A percentile compares a stretch with the other conserved stretches of the same genome.
phyloP scores from a whole-genome alignment of 2,329 filamentous ascomycete species.

The Magnaporthiopsis poae region DNA sequence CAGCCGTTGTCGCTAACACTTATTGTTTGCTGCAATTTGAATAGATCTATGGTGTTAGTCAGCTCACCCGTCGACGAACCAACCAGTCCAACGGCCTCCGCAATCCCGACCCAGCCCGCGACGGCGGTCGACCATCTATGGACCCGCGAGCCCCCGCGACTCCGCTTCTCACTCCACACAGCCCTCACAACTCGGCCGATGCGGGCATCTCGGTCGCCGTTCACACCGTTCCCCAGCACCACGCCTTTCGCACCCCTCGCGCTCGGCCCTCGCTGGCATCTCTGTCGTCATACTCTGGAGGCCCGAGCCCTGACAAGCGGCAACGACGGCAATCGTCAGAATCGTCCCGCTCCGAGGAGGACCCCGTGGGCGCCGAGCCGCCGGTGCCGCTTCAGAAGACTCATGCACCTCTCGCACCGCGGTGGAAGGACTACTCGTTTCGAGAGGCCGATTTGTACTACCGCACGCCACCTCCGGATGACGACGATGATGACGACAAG shows the following conservation, averaged over 20 bases:
- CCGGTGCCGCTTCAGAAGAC: constrained; percentile 6
- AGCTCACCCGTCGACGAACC: background rate
- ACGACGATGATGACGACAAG: background rate
- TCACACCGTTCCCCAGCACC: background rate
- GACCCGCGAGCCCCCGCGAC: too few relatives aligned
- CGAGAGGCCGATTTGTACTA: constrained; percentile 28
- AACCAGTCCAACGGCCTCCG: background rate
- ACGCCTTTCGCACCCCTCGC: background rate
- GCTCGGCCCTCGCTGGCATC: background rate
- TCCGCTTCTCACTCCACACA: background rate
- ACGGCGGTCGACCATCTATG: too few relatives aligned
- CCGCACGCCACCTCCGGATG: constrained; percentile 2
- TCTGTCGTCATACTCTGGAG: background rate
- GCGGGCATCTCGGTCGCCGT: background rate
- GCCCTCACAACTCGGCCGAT: background rate
- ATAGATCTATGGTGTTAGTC: background rate
- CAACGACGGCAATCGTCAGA: constrained; percentile 6
- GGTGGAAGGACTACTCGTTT: constrained; percentile 26
- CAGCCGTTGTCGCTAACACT: background rate
- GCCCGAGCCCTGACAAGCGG: background rate
- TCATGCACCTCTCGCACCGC: constrained; percentile 15
- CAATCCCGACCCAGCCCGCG: background rate
- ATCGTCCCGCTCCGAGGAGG: constrained; percentile 11
- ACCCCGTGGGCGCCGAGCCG: constrained; percentile 8
- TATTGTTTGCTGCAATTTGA: background rate